Percentiles rank a stretch among this genome's conserved stretches.
Evolutionary conservation across 1,284 basidiomycete species (phyloP).

Genomic region (Fomitopsis pinicola): DNA sequence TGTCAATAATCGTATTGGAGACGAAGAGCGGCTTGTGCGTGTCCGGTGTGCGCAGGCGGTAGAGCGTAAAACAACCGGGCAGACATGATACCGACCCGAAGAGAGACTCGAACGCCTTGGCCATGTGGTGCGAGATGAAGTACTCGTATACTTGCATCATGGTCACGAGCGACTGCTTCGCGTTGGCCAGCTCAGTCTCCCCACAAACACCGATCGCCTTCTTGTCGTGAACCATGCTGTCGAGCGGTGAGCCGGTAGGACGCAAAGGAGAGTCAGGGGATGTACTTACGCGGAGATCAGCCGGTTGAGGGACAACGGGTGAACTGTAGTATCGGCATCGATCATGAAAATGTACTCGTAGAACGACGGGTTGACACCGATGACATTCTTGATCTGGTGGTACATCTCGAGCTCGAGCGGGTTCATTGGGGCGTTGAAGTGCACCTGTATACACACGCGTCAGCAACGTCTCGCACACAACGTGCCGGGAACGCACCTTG

Average conservation of each 20-base stretch:
- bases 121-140: conserved; percentile 96
- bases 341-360: conserved; percentile 98
- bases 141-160: conserved; percentile 99
- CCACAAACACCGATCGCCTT: conserved; percentile 92
- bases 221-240: conserved; percentile 88
- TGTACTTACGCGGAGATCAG: conserved; percentile 82
- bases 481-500: conserved; percentile 49
- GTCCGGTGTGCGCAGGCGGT: conserved; percentile 90
- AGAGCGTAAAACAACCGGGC: conserved; percentile 96
- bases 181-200: conserved; percentile 87
- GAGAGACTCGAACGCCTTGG: conserved; percentile 95
- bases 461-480: neutral
- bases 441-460: conserved; percentile 55
- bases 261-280: neutral
- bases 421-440: conserved; percentile 96
- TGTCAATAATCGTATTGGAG: conserved; percentile 85
- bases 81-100: conserved; percentile 97
- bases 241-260: conserved; percentile 11
- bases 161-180: conserved; percentile 91
- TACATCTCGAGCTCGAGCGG: conserved; percentile 97
- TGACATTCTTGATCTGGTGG: conserved; percentile 99
- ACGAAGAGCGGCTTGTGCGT: conserved; percentile 87
- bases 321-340: conserved; percentile 95
- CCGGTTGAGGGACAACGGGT: conserved; percentile 76
- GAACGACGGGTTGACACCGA: conserved; percentile 97